A percentile compares a stretch with the other conserved stretches of the same genome.
These are phyloP conservation scores for Phialocephala sp. DNA, from an alignment of 2,329 filamentous ascomycete genomes.

Conservation along the genomic window DNA sequence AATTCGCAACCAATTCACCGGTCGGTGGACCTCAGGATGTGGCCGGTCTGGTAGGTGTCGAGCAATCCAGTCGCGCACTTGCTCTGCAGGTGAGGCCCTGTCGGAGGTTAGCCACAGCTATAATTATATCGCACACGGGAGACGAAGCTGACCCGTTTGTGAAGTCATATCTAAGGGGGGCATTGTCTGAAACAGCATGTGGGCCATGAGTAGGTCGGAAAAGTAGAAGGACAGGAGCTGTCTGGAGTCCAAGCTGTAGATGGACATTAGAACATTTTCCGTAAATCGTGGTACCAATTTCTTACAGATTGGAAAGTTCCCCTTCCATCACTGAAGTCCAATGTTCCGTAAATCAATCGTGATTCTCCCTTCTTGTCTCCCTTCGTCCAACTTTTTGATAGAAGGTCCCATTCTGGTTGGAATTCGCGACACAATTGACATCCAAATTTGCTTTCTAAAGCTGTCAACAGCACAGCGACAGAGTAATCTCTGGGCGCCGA, in stretches of 20 bases:
- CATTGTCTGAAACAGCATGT: slow-evolving; percentile 70
- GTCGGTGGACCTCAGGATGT: slow-evolving; percentile 78
- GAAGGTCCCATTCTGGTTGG: slow-evolving; percentile 90
- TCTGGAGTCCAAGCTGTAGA: slow-evolving; percentile 84
- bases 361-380: slow-evolving; percentile 78
- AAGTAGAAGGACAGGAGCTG: slow-evolving; percentile 85
- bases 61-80: slow-evolving; percentile 78
- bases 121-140: slow-evolving; percentile 11
- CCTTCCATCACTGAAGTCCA: slow-evolving; percentile 88
- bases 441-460: slow-evolving; percentile 80
- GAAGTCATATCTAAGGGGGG: slow-evolving; percentile 86
- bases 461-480: slow-evolving; percentile 83
- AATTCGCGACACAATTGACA: slow-evolving; percentile 90
- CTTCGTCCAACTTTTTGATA: slow-evolving; percentile 85
- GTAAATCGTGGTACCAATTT: slow-evolving; percentile 10
- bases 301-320: slow-evolving; percentile 83
- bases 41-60: slow-evolving; percentile 80
- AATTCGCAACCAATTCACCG: slow-evolving; percentile 85
- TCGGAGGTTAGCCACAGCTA: background rate
- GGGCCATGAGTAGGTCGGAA: slow-evolving; percentile 87
- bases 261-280: slow-evolving; percentile 20
- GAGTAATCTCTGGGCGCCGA: slow-evolving; percentile 82
- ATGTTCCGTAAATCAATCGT: slow-evolving; percentile 76
- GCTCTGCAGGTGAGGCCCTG: slow-evolving; percentile 77
- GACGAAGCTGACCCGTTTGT: slow-evolving; percentile 67